phyloP scores from a whole-genome alignment of 192 early-diverging fungal species.

The Backusella tarrabulga region DNA sequence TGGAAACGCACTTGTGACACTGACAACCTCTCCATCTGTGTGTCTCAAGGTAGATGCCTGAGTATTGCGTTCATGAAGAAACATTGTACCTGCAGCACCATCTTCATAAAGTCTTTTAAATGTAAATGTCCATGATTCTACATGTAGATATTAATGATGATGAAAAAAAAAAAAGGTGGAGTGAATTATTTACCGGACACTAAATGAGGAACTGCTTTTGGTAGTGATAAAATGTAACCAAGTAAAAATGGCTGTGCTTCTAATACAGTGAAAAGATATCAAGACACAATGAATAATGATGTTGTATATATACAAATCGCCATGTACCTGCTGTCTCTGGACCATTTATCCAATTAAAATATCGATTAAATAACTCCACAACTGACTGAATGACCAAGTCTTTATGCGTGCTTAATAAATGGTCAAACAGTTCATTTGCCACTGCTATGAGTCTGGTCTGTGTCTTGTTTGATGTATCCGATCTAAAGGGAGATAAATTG shows the following conservation, averaged over 20 bases:
- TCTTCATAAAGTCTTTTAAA: constrained; percentile 14
- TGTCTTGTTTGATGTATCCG: background rate
- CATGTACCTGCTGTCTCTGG: background rate
- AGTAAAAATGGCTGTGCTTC: constrained; percentile 2
- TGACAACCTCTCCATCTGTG: background rate
- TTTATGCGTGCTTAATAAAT: background rate
- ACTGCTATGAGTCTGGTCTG: background rate
- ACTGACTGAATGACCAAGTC: background rate
- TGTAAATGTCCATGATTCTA: constrained; percentile 17
- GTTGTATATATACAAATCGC: no score
- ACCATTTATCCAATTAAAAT: background rate
- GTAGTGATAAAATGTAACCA: constrained; percentile 9
- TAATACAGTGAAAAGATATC: background rate
- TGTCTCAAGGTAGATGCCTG: background rate
- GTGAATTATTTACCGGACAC: background rate
- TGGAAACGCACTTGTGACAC: constrained; percentile 16
- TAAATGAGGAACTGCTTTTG: constrained; percentile 6
- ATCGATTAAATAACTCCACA: background rate
- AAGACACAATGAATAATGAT: background rate
- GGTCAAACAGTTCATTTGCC: background rate
- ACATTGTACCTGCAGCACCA: constrained; percentile 10
- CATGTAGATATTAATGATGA: background rate
- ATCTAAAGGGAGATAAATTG: background rate
- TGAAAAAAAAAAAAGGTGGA: background rate
- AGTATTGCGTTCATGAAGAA: constrained; percentile 12